Evolutionary conservation across 805 yeast species (phyloP), one percentile per base, ranked within the genome.

Genomic region (Ogataea parapolymorpha): DNA sequence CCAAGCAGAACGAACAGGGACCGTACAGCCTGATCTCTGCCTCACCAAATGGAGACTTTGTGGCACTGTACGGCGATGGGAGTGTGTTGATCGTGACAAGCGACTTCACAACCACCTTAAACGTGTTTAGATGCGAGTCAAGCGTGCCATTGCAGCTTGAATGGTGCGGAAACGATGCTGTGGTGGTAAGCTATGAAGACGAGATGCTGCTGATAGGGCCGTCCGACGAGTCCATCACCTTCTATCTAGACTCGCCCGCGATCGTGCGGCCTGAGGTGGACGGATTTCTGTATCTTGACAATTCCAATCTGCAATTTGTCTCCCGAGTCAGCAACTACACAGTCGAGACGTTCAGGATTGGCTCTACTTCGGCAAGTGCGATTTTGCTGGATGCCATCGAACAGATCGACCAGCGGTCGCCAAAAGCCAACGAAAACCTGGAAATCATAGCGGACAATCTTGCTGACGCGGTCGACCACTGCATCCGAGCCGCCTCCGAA

Each of bases 111-210:
- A 65, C 65, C 23, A 62, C 67, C 5, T 61, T 77, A 12, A 61
- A 72, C 31, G 74, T 69, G 34, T 74, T 68, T 51, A 58, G 70
- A 7, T 65, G 75, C 2, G 58, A 54, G 16, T 53, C 54, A 42
- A 40, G 61, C 5, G 44, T 51, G 0, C 80, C 83, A 0, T 59
- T 54, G 30, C 71, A 73, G 44, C 63, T 85, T 14, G 72, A 71
- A 42, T 93, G 97, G 98, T 83, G 96, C 57, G 87, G 91, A 0
- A 79, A 82, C 50, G 95, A 88, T 61, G 87, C 93, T 0, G 79
- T 90, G 1, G 79, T 81, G 0, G 56, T 82, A 10, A 66, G 78
- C 1, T 63, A 63, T 45, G 66, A 72, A 2, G 91, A 83, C 50
- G 88, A 83, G 38, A 53, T 88, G 20, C 74, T 74, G 45, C 57